phyloP scores from a whole-genome alignment of 139 green algal species.

The Asterochloris erici region DNA sequence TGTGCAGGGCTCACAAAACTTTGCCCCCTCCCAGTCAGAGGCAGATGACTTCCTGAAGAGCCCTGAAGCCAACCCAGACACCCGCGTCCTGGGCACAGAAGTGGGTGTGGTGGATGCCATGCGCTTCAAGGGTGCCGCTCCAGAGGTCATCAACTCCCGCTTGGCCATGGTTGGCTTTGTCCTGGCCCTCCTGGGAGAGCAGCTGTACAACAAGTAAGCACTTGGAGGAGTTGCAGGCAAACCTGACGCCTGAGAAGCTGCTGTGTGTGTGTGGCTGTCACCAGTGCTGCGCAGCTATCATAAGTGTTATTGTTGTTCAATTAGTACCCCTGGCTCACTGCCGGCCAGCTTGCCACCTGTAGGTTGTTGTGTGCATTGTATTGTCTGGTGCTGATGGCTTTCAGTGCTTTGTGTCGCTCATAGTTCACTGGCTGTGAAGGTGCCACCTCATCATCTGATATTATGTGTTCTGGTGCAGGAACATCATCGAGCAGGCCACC shows the following conservation, averaged over 20 bases:
- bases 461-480: conserved; percentile 17
- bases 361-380: too few species aligned
- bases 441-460: too few species aligned
- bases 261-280: too few species aligned
- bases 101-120: conserved; percentile 11
- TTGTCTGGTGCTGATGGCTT: too few species aligned
- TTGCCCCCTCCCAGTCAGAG: background rate
- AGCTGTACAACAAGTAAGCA: conserved; percentile 8
- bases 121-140: conserved; percentile 14
- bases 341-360: too few species aligned
- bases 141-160: conserved; percentile 47
- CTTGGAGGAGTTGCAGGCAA: too few species aligned
- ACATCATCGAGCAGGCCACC: conserved; percentile 46
- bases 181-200: conserved; percentile 54
- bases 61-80: conserved; percentile 2
- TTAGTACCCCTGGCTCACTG: too few species aligned
- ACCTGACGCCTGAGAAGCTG: too few species aligned
- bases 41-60: conserved; percentile 18
- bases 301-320: too few species aligned
- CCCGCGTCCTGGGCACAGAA: background rate
- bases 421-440: too few species aligned
- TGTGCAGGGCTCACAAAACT: background rate
- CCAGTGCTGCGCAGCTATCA: too few species aligned
- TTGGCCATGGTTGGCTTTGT: conserved; percentile 70
- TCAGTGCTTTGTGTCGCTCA: too few species aligned